Conservation (phyloP, 2,329 filamentous ascomycete genomes). For the Diaporthe longicolla region DNA sequence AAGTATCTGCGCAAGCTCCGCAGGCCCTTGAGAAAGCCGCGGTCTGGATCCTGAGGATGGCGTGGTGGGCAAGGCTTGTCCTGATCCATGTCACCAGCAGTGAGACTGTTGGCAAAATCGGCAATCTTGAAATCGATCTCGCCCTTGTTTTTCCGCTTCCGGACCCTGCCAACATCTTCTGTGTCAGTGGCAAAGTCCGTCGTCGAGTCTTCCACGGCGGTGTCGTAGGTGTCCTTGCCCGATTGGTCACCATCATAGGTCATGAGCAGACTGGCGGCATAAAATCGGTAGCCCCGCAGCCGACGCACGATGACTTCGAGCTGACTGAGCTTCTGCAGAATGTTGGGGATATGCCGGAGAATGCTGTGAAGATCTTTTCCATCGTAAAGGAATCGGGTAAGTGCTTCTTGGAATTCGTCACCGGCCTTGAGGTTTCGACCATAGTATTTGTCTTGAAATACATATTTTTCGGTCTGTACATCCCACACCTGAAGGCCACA, state of each 20-base stretch:
- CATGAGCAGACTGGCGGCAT: constrained; percentile 94
- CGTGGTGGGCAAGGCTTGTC: constrained; percentile 82
- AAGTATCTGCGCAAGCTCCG: constrained; percentile 87
- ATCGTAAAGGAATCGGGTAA: constrained; percentile 92
- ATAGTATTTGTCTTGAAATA: constrained; percentile 99
- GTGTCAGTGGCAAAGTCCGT: constrained; percentile 72
- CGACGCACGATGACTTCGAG: constrained; percentile 87
- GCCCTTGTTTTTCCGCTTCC: constrained; percentile 64
- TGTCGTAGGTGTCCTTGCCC: constrained; percentile 64
- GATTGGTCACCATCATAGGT: constrained; percentile 90
- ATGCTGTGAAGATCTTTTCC: constrained; percentile 86
- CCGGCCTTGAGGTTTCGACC: constrained; percentile 91
- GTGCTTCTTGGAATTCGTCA: constrained; percentile 86
- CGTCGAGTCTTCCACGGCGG: constrained; percentile 68
- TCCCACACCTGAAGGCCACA: constrained; percentile 99
- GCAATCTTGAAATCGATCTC: constrained; percentile 96
- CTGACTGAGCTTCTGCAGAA: constrained; percentile 85
- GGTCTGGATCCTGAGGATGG: constrained; percentile 84
- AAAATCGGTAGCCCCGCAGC: constrained; percentile 90
- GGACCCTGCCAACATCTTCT: constrained; percentile 60
- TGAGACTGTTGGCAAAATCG: constrained; percentile 98
- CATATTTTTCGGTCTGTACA: constrained; percentile 82
- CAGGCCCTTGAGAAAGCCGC: constrained; percentile 89
- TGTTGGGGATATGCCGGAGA: constrained; percentile 86
- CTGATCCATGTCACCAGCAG: constrained; percentile 80